Base-by-base conservation (phyloP, 2,329 filamentous ascomycete genomes). In the Aspergillus viridinutans region DNA sequence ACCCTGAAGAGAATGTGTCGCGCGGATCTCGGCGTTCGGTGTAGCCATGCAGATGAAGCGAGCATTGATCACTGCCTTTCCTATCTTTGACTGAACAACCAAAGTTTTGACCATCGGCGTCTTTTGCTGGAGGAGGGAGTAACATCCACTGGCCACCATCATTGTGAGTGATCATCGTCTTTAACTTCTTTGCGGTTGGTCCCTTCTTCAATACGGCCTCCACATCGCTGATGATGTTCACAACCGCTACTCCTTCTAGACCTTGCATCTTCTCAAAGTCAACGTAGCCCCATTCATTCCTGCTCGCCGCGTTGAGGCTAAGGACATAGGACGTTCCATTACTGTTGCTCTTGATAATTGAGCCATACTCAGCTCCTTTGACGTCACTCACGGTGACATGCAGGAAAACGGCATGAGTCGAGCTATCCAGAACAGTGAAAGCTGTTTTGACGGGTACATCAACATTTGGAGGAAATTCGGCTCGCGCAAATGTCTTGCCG, bases 221-320 rank as follows among this genome's bases (percentile, higher is more conserved):
- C 26, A 81, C 76, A 68, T 97, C 97, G 50, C 83, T 80, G 20
- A 99, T 90, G 7, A 90, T 78, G 67, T 99, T 99, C 69, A 92
- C 90, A 62, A 99, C 74, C 17, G 87, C 86, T 52, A 99, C 90
- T 47, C 94, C 94, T 73, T 99, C 93, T 14, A 99, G 80, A 2
- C 92, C 92, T 50, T 90, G 84, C 80, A 97, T 91, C 78, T 96
- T 97, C 72, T 99, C 94, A 73, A 96, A 99, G 71, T 99, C 94
- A 48, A 96, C 93, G 68, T 87, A 97, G 47, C 87, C 92, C 1
- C 72, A 65, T 12, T 82, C 78, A 69, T 97, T 86, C 64, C 90
- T 85, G 74, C 97, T 97, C 69, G 97, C 91, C 21, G 85, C 85
- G 50, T 84, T 80, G 25, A 94, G 81, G 73, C 90, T 95, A 62